phyloP scores from a whole-genome alignment of 2,329 filamentous ascomycete species.

The Paecilomyces sp. region DNA sequence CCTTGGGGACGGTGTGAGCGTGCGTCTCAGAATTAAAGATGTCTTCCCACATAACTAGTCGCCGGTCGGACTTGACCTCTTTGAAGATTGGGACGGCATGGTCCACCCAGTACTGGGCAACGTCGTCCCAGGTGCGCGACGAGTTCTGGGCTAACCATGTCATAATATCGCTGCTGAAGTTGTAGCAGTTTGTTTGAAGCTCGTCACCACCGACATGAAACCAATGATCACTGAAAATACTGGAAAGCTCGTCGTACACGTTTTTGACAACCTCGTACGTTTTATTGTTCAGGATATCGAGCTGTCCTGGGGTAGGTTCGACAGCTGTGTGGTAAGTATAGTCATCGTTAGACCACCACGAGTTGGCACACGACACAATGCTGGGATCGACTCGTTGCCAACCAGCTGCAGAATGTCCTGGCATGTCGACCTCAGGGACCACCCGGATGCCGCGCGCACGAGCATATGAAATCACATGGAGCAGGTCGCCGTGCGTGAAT shows the following conservation, averaged over 20 bases:
- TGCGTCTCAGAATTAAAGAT: slow-evolving; percentile 39
- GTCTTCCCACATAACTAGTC: slow-evolving; percentile 54
- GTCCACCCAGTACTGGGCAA: slow-evolving; percentile 50
- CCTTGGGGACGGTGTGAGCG: slow-evolving; percentile 42
- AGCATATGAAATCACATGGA: slow-evolving; percentile 42
- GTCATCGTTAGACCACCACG: slow-evolving; percentile 56
- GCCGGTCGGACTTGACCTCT: slow-evolving; percentile 35
- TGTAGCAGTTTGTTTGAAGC: slow-evolving; percentile 51
- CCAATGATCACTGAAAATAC: slow-evolving; percentile 45
- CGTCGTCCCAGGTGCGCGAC: slow-evolving; percentile 45
- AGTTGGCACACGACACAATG: slow-evolving; percentile 50
- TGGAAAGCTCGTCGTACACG: slow-evolving; percentile 48
- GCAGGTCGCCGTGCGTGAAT: slow-evolving; percentile 39
- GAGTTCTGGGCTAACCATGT: slow-evolving; percentile 46
- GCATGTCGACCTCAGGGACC: slow-evolving; percentile 58
- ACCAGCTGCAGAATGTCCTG: slow-evolving; percentile 49
- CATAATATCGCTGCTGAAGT: slow-evolving; percentile 45
- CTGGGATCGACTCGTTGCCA: slow-evolving; percentile 51
- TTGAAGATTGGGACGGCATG: slow-evolving; percentile 46
- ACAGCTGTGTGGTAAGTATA: slow-evolving; percentile 50
- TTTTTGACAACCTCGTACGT: slow-evolving; percentile 49
- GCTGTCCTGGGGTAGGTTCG: slow-evolving; percentile 50
- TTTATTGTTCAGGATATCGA: slow-evolving; percentile 50
- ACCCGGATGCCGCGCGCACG: slow-evolving; percentile 52
- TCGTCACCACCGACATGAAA: slow-evolving; percentile 53